phyloP scores from a whole-genome alignment of 2,329 filamentous ascomycete species.

The Juglanconis sp. region DNA sequence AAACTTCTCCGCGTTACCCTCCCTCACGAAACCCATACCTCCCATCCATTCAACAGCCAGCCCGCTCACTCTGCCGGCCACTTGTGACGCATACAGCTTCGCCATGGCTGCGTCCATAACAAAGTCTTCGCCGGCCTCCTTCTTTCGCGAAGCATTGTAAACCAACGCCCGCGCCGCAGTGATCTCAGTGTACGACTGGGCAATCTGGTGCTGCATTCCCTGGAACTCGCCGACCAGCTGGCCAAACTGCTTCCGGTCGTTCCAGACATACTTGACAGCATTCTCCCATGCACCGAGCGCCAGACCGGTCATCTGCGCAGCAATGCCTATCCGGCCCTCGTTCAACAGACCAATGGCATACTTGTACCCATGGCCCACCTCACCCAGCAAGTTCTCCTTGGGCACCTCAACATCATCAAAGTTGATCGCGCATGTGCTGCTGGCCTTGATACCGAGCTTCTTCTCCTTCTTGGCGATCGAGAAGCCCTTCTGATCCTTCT shows the following conservation, averaged over 20 bases:
- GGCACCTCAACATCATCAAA: conserved; percentile 95
- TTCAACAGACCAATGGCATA: conserved; percentile 93
- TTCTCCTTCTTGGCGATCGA: conserved; percentile 99
- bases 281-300: conserved; percentile 95
- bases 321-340: conserved; percentile 96
- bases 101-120: conserved; percentile 97
- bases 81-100: conserved; percentile 90
- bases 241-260: conserved; percentile 96
- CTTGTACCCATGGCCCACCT: conserved; percentile 93
- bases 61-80: conserved; percentile 81
- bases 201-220: conserved; percentile 98
- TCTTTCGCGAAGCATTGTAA: conserved; percentile 95
- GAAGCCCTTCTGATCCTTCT: conserved; percentile 87
- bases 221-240: conserved; percentile 94
- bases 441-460: conserved; percentile 95
- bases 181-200: conserved; percentile 93
- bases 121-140: conserved; percentile 95
- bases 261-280: conserved; percentile 93
- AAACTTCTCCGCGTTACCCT: conserved; percentile 96
- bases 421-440: conserved; percentile 94
- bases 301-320: conserved; percentile 96
- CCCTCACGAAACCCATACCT: conserved; percentile 96
- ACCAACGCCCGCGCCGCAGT: conserved; percentile 85
- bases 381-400: conserved; percentile 80
- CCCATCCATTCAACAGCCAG: conserved; percentile 98